Evolutionary conservation across 192 early-diverging fungal species (phyloP).

Genomic region (Backusella morwellensis): DNA sequence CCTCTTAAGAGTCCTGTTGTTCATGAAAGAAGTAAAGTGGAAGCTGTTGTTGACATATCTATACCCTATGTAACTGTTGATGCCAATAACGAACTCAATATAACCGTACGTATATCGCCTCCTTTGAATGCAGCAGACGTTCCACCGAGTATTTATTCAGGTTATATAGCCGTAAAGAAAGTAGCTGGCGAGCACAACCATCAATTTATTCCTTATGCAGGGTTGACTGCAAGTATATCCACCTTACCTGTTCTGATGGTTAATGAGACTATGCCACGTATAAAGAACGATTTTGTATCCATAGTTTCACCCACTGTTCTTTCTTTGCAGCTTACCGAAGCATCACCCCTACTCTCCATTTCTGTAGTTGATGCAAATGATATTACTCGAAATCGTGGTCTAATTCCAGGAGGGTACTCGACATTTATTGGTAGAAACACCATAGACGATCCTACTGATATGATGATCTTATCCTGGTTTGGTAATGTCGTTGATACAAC

Average conservation of each 20-base stretch:
- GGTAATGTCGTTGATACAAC: slow-evolving; percentile 11
- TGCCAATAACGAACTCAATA: slow-evolving; percentile 24
- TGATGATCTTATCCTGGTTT: slow-evolving; percentile 19
- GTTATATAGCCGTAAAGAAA: slow-evolving; percentile 38
- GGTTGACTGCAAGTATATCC: slow-evolving; percentile 13
- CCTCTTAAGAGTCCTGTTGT: slow-evolving; percentile 31
- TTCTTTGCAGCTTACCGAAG: slow-evolving; percentile 12
- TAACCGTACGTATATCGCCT: slow-evolving; percentile 41
- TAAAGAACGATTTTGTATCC: background rate
- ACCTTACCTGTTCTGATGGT: slow-evolving; percentile 21
- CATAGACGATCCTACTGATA: slow-evolving; percentile 11
- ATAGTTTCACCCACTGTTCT: background rate
- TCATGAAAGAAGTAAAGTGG: background rate
- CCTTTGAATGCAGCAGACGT: slow-evolving; percentile 30
- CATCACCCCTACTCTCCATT: slow-evolving; percentile 13
- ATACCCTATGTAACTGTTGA: slow-evolving; percentile 24
- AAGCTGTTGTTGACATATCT: slow-evolving; percentile 39
- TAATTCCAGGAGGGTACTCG: slow-evolving; percentile 19
- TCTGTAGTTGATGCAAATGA: slow-evolving; percentile 17
- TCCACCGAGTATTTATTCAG: slow-evolving; percentile 47
- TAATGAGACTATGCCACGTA: slow-evolving; percentile 22
- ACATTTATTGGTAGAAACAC: slow-evolving; percentile 24
- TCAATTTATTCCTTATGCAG: slow-evolving; percentile 29
- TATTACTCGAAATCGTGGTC: background rate
- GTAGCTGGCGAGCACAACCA: background rate